A percentile compares a stretch with the other conserved stretches of the same genome.
These are phyloP conservation scores for Citrus hindsii DNA, from an alignment of 345 rosid species.

Conservation along the genomic window DNA sequence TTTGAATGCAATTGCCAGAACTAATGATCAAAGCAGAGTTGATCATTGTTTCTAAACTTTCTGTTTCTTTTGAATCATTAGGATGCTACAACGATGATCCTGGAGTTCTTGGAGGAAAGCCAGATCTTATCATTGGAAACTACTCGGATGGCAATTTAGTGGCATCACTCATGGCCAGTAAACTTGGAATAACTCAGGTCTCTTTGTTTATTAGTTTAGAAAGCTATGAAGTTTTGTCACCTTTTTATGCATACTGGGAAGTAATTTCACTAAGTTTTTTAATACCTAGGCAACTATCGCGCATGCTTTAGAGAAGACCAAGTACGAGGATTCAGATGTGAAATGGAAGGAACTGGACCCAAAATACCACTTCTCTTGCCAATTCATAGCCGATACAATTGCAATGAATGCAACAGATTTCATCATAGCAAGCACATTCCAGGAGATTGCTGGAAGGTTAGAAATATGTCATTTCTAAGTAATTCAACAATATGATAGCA, in stretches of 20 bases:
- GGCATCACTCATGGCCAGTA: slow-evolving; percentile 78
- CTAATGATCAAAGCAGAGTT: too few relatives aligned
- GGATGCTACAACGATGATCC: slow-evolving; percentile 72
- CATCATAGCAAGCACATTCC: slow-evolving; percentile 78
- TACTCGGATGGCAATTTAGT: slow-evolving; percentile 88
- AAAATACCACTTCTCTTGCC: slow-evolving; percentile 89
- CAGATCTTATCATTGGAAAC: slow-evolving; percentile 86
- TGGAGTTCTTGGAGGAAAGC: slow-evolving; percentile 71
- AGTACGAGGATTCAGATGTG: slow-evolving; percentile 77
- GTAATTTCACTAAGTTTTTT: background rate
- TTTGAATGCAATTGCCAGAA: too few relatives aligned
- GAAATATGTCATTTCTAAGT: background rate
- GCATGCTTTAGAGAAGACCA: slow-evolving; percentile 94
- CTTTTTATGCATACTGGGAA: background rate
- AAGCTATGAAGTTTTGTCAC: background rate
- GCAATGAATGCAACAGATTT: slow-evolving; percentile 83
- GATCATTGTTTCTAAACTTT: background rate
- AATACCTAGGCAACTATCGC: slow-evolving; percentile 72
- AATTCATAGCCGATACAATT: slow-evolving; percentile 77
- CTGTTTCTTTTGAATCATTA: slow-evolving; percentile 5
- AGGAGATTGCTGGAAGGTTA: slow-evolving; percentile 92
- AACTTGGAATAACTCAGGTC: slow-evolving; percentile 87
- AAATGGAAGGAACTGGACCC: slow-evolving; percentile 81
- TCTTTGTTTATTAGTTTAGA: background rate
- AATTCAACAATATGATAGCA: background rate